A percentile compares a stretch with the other conserved stretches of the same genome.
phyloP scores from a whole-genome alignment of 768 basidiomycete genomes.

The Rhodotorula graminis region DNA sequence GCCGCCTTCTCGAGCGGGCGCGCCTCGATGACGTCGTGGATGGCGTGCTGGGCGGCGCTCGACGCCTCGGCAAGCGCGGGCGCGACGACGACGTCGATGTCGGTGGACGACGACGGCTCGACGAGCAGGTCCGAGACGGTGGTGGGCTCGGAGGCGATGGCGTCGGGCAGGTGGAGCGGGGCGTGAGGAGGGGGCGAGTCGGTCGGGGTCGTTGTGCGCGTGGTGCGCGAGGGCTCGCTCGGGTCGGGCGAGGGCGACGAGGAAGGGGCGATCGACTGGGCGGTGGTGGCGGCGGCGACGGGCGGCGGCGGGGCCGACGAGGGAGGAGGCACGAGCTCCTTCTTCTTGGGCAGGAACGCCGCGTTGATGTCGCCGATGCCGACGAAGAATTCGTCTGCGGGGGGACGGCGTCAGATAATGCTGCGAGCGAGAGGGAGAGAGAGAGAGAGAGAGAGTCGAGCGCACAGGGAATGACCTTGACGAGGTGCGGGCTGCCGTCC shows the following conservation, averaged over 20 bases:
- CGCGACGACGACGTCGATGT: conserved; percentile 9
- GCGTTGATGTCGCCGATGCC: conserved; percentile 99
- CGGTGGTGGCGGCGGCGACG: conserved; percentile 43
- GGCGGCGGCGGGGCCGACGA: conserved; percentile 36
- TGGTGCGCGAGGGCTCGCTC: neutral
- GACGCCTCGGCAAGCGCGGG: conserved; percentile 29
- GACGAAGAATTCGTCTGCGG: conserved; percentile 88
- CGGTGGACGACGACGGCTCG: conserved; percentile 9
- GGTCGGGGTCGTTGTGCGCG: conserved; percentile 13
- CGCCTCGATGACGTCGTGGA: conserved; percentile 41
- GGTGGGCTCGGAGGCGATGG: conserved; percentile 1
- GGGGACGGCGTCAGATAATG: neutral
- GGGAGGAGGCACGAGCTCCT: conserved; percentile 44
- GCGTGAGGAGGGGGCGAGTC: conserved; percentile 14
- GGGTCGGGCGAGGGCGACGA: neutral
- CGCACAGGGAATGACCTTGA: conserved; percentile 94
- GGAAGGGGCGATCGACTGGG: neutral
- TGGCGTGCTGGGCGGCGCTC: conserved; percentile 10
- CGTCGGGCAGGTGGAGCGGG: neutral
- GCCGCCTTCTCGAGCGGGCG: conserved; percentile 72
- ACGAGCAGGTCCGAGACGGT: conserved; percentile 25
- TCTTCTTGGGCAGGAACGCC: conserved; percentile 73
- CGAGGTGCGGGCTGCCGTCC: conserved; percentile 93
- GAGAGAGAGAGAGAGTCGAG: conserved; percentile 13
- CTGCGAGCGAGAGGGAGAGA: neutral